Percentiles rank a stretch among this genome's conserved stretches.
Evolutionary conservation across 2,329 filamentous ascomycete genomes (phyloP).

Genomic region (Aureobasidium lini): DNA sequence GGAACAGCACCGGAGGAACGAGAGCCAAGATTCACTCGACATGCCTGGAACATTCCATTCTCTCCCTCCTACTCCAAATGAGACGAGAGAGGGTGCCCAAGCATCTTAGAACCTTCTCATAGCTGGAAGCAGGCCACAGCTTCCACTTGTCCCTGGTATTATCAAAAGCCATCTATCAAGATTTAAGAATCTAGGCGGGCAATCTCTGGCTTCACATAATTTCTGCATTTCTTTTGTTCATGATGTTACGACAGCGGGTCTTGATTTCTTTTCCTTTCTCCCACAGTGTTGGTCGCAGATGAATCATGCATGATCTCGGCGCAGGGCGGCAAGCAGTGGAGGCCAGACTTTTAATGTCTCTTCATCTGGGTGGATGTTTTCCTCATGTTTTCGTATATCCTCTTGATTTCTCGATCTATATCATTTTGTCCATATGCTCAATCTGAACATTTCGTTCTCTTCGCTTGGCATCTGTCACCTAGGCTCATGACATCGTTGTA

Average conservation of each 20-base stretch:
- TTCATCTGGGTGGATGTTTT: background rate
- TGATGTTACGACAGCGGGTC: slow-evolving; percentile 9
- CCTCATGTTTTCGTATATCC: background rate
- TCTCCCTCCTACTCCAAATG: slow-evolving; percentile 15
- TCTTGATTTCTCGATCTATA: background rate
- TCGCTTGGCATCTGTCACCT: background rate
- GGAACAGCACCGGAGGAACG: slow-evolving; percentile 17
- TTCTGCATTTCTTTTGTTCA: background rate
- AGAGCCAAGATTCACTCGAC: slow-evolving; percentile 17
- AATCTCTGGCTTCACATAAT: background rate
- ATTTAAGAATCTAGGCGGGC: background rate
- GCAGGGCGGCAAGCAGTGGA: background rate
- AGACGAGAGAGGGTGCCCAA: slow-evolving; percentile 8
- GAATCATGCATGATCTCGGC: background rate
- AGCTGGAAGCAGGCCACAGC: background rate
- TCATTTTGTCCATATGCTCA: background rate
- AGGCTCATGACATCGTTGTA: no score
- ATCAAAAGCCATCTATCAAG: background rate
- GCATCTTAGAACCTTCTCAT: background rate
- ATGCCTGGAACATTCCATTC: slow-evolving; percentile 29
- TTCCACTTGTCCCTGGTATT: background rate
- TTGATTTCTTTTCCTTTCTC: background rate
- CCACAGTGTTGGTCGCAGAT: background rate
- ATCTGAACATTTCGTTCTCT: background rate
- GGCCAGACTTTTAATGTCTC: background rate